A percentile compares a stretch with the other conserved stretches of the same genome.
phyloP scores from a whole-genome alignment of 306 rosid genomes.

The Rubus idaeus region DNA sequence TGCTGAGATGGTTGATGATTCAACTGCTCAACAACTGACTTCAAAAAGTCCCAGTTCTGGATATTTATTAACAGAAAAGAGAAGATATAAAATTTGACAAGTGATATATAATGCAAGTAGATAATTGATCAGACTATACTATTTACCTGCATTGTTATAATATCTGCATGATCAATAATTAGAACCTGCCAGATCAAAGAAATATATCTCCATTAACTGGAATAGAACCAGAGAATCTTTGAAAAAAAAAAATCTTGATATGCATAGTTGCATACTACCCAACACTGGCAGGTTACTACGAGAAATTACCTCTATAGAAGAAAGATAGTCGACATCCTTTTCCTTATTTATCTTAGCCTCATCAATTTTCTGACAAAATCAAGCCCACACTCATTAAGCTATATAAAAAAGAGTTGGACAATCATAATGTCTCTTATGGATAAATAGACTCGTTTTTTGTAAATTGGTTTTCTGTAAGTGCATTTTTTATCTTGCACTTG shows the following conservation, averaged over 20 bases:
- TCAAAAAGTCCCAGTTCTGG: slow-evolving; percentile 84
- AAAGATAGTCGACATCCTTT: slow-evolving; percentile 89
- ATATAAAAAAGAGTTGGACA: slow-evolving; percentile 1
- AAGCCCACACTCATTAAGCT: slow-evolving; percentile 20
- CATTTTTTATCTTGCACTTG: background rate
- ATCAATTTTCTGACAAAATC: slow-evolving; percentile 69
- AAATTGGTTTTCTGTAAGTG: background rate
- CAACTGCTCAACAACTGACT: slow-evolving; percentile 63
- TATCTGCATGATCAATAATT: slow-evolving; percentile 89
- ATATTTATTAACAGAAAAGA: slow-evolving; percentile 21
- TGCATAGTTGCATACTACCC: slow-evolving; percentile 14
- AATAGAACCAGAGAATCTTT: background rate
- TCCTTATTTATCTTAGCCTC: slow-evolving; percentile 61
- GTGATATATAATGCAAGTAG: slow-evolving; percentile 21
- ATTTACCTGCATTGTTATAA: slow-evolving; percentile 85
- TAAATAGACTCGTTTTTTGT: background rate
- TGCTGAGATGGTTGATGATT: slow-evolving; percentile 74
- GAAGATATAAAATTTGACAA: slow-evolving; percentile 15
- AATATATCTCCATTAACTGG: slow-evolving; percentile 13
- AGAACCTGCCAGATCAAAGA: slow-evolving; percentile 62
- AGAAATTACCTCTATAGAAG: slow-evolving; percentile 81
- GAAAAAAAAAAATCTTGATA: background rate
- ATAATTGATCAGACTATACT: slow-evolving; percentile 20
- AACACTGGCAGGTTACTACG: slow-evolving; percentile 16
- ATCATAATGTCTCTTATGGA: background rate